Conservation (phyloP, 192 early-diverging fungal genomes). For the Linnemannia hyalina region DNA sequence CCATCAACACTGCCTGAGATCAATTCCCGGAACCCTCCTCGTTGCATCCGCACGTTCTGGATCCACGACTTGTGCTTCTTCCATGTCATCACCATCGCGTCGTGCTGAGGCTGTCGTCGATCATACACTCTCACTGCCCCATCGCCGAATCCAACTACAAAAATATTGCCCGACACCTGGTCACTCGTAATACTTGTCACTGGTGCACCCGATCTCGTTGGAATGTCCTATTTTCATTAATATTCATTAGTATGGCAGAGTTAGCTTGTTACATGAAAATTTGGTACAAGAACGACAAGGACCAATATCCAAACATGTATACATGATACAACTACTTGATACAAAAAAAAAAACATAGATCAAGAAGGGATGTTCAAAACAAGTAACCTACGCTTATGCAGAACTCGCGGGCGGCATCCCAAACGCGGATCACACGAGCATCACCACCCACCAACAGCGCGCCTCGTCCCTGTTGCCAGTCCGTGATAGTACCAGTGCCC, state of each 20-base stretch:
- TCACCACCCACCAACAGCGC: slow-evolving; percentile 77
- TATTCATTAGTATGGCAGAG: not conserved
- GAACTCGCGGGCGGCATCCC: slow-evolving; percentile 85
- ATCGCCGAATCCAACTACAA: slow-evolving; percentile 83
- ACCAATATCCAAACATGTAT: too few relatives aligned
- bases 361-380: not conserved
- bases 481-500: slow-evolving; percentile 72
- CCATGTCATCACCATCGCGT: slow-evolving; percentile 70
- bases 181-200: slow-evolving; percentile 79
- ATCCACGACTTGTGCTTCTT: slow-evolving; percentile 74
- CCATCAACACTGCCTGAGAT: slow-evolving; percentile 75
- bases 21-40: slow-evolving; percentile 68
- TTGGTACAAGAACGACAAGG: slow-evolving; percentile 10
- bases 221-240: slow-evolving; percentile 63
- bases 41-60: slow-evolving; percentile 67
- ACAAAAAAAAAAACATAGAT: too few relatives aligned
- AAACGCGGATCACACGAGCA: slow-evolving; percentile 74
- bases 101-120: slow-evolving; percentile 63
- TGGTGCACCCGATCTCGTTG: slow-evolving; percentile 64
- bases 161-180: slow-evolving; percentile 68
- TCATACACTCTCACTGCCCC: slow-evolving; percentile 81
- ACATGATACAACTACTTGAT: too few relatives aligned
- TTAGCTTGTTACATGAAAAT: not conserved
- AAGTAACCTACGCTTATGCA: slow-evolving; percentile 70
- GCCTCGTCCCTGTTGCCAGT: slow-evolving; percentile 87